Percentiles rank a stretch among this genome's conserved stretches.
Conservation (phyloP, 177 flowering plant species). For the Tripterygium wilfordii region DNA sequence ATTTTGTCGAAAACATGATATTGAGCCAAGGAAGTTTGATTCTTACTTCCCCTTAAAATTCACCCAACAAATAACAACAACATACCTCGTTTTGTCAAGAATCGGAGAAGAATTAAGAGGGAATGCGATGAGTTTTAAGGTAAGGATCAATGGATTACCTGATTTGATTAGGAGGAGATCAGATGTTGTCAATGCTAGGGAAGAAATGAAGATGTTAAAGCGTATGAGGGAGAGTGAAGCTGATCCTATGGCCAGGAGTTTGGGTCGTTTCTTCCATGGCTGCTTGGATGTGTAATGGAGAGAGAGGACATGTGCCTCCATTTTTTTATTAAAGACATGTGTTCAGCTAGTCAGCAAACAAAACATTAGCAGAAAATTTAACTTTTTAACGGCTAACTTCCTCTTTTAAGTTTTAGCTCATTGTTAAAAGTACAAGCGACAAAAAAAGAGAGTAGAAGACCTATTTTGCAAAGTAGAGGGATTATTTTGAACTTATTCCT, state of each 20-base stretch:
- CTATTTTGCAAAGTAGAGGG: no score
- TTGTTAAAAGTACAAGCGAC: no score
- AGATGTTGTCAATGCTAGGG: slow-evolving; percentile 74
- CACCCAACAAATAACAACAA: slow-evolving; percentile 71
- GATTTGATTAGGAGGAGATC: slow-evolving; percentile 68
- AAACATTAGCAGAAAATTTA: no score
- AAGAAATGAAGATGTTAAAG: slow-evolving; percentile 65
- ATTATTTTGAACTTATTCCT: no score
- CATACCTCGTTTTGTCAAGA: slow-evolving; percentile 57
- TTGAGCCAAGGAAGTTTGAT: slow-evolving; percentile 64
- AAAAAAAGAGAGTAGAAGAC: no score
- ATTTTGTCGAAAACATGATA: slow-evolving; percentile 42
- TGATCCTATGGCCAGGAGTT: slow-evolving; percentile 38
- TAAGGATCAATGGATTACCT: slow-evolving; percentile 61
- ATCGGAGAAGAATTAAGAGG: slow-evolving; percentile 55
- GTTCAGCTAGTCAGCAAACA: no score
- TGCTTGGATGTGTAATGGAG: slow-evolving; percentile 86
- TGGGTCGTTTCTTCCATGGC: no score
- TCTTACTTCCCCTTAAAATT: slow-evolving; percentile 46
- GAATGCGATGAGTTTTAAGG: slow-evolving; percentile 79
- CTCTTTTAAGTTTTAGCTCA: no score
- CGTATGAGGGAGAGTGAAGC: slow-evolving; percentile 31
- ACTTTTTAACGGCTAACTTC: no score
- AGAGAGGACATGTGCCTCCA: no score
- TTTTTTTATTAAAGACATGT: no score